A percentile compares a stretch with the other conserved stretches of the same genome.
Evolutionary conservation across 2,329 filamentous ascomycete species (phyloP).

Genomic region (Cordyceps farinosa): DNA sequence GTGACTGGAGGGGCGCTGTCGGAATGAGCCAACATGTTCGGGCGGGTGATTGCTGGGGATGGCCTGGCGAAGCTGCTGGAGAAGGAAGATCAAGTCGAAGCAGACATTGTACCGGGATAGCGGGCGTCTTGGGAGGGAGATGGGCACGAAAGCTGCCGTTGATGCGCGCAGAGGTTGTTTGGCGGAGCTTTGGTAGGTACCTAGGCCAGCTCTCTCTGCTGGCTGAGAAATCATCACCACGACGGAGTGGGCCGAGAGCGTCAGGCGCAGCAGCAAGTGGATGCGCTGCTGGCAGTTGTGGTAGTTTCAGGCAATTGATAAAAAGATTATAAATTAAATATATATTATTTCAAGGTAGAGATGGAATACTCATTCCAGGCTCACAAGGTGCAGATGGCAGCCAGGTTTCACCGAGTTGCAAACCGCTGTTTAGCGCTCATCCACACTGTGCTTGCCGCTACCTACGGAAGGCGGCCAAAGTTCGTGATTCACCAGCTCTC

Average conservation of each 20-base stretch:
- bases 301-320: no score
- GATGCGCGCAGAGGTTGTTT: constrained; percentile 1
- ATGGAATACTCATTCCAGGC: no score
- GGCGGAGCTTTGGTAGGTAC: not conserved
- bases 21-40: constrained; percentile 42
- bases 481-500: not conserved
- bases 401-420: not conserved
- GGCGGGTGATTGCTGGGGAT: not conserved
- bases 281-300: not conserved
- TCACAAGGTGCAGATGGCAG: not conserved
- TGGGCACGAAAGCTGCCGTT: not conserved
- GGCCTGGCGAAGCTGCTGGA: not conserved
- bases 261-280: not conserved
- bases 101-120: not conserved
- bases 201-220: not conserved
- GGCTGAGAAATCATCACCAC: constrained; percentile 16
- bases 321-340: no score
- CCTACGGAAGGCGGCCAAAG: not conserved
- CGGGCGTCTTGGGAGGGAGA: not conserved
- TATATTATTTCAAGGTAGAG: no score
- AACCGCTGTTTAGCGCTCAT: not conserved
- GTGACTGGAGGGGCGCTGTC: constrained; percentile 33
- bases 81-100: not conserved
- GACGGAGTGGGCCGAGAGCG: constrained; percentile 6
- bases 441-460: not conserved